phyloP scores from a whole-genome alignment of 108 stramenopile species.

The Mediolabrus comicus region DNA sequence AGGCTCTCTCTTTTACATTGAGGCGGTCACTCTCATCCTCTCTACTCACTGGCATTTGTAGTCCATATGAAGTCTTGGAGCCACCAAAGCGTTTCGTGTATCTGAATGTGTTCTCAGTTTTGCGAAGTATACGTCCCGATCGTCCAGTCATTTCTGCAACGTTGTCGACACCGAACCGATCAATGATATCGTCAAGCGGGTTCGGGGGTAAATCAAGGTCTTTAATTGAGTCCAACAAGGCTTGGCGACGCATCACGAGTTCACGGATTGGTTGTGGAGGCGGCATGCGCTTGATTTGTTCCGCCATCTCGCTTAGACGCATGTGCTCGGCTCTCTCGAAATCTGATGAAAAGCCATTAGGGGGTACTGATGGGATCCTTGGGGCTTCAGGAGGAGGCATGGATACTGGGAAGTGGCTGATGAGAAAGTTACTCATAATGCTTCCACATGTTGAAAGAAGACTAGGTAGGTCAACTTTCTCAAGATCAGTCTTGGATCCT shows the following conservation, averaged over 20 bases:
- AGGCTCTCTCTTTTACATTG: slow-evolving; percentile 66
- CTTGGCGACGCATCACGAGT: slow-evolving; percentile 32
- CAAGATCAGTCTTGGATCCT: slow-evolving; percentile 19
- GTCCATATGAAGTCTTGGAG: slow-evolving; percentile 23
- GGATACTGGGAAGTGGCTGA: slow-evolving; percentile 54
- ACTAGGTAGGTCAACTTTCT: slow-evolving; percentile 25
- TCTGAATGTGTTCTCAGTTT: slow-evolving; percentile 27
- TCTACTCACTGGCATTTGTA: slow-evolving; percentile 12
- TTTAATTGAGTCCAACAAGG: slow-evolving; percentile 24
- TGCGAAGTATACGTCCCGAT: slow-evolving; percentile 55
- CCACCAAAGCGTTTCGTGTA: slow-evolving; percentile 48
- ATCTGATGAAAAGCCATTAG: slow-evolving; percentile 28
- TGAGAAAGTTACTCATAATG: slow-evolving; percentile 44
- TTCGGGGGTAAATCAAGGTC: slow-evolving; percentile 58
- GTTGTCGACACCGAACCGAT: slow-evolving; percentile 56
- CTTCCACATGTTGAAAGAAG: slow-evolving; percentile 45
- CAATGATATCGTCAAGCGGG: slow-evolving; percentile 71
- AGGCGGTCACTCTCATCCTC: slow-evolving; percentile 52
- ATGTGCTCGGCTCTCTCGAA: slow-evolving; percentile 26
- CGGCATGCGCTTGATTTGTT: slow-evolving; percentile 33
- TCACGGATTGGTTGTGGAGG: slow-evolving; percentile 48
- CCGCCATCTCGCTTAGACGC: slow-evolving; percentile 22
- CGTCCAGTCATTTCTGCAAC: slow-evolving; percentile 91
- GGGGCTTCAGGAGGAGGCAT: slow-evolving; percentile 42
- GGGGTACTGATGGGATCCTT: slow-evolving; percentile 37